Evolutionary conservation across 176 grass and related monocot species (phyloP).

Genomic region (Otatea glauca): DNA sequence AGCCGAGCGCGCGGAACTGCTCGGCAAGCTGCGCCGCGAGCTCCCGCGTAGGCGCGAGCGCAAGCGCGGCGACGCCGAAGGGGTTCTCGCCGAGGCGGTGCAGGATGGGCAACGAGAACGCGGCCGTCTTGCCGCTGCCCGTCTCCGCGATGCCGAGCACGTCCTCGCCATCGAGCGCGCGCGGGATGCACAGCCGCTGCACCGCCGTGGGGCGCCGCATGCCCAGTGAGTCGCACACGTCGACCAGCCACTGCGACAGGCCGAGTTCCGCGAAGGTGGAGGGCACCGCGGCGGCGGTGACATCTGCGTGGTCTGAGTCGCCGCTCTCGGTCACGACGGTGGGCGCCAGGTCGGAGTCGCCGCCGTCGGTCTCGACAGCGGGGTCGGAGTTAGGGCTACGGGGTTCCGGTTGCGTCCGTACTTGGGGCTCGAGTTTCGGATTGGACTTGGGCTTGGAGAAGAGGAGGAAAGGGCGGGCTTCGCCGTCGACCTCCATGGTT

Average conservation of each 20-base stretch:
- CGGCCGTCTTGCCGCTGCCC: constrained; percentile 88
- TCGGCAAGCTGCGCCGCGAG: constrained; percentile 85
- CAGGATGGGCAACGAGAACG: constrained; percentile 84
- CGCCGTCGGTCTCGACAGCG: constrained; percentile 20
- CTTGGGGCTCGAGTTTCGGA: constrained; percentile 4
- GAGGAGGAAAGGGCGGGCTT: constrained; percentile 60
- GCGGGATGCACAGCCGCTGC: constrained; percentile 84
- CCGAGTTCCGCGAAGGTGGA: constrained; percentile 73
- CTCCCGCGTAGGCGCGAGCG: constrained; percentile 77
- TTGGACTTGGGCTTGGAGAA: constrained; percentile 50
- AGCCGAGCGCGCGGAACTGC: constrained; percentile 92
- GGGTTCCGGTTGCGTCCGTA: constrained; percentile 10
- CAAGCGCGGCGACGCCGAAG: constrained; percentile 80
- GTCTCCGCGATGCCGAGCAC: constrained; percentile 87
- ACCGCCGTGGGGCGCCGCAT: constrained; percentile 71
- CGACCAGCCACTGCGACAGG: constrained; percentile 73
- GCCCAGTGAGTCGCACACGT: constrained; percentile 61
- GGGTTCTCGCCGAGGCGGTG: constrained; percentile 76
- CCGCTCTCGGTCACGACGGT: constrained; percentile 20
- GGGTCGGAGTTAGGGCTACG: background rate
- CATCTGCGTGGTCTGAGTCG: background rate
- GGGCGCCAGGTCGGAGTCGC: constrained; percentile 19
- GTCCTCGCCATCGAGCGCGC: constrained; percentile 73
- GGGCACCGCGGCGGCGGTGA: background rate
- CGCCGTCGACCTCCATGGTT: constrained; percentile 32